Evolutionary conservation across 495 filamentous ascomycete genomes (phyloP), one percentile per base, ranked within the genome.

Genomic region (Filosporella fistucella): DNA sequence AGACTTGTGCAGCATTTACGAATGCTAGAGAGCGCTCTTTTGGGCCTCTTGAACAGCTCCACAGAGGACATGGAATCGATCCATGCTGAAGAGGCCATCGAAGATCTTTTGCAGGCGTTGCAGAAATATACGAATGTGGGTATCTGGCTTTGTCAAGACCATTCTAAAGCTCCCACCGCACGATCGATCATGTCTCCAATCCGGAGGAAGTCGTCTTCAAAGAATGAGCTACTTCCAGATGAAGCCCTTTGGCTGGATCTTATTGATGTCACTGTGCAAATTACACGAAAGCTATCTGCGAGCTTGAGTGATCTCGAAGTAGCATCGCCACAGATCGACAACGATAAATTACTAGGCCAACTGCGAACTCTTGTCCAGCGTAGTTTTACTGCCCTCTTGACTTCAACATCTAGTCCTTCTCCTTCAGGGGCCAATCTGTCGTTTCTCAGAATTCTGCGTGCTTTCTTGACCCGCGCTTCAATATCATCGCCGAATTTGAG

Each of bases 111-210:
- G 14, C 79, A 82, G 29, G 85, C 84, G 4, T 63, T 98, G 34
- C 79, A 91, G 45, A 97, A 91, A 60, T 96, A 95, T 63, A 76
- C 82, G 0, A 80, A 87, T 41, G 89, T 98, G 17, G 93, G 93
- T 23, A 88, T 91, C 17, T 98, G 93, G 93, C 75, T 98, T 18
- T 96, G 93, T 57, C 89, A 93, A 66, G 84, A 87, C 26, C 90
- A 97, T 65, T 91, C 78, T 42, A 89, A 85, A 56, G 79, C 76
- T 1, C 63, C 70, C 13, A 7, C 37, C 32, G 14, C 29, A 32
- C 60, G 47, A 42, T 36, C 38, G 32, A 39, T 48, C 2, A 61
- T 42, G 45, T 40, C 43, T 8, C 45, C 56, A 41, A 52, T 49
- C 44, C 64, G 68, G 43, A 59, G 67, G 26, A 74, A 78, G 56